These are phyloP conservation scores for Stephanodiscus triporus DNA, from an alignment of 108 stramenopile species.

Conservation along the genomic window DNA sequence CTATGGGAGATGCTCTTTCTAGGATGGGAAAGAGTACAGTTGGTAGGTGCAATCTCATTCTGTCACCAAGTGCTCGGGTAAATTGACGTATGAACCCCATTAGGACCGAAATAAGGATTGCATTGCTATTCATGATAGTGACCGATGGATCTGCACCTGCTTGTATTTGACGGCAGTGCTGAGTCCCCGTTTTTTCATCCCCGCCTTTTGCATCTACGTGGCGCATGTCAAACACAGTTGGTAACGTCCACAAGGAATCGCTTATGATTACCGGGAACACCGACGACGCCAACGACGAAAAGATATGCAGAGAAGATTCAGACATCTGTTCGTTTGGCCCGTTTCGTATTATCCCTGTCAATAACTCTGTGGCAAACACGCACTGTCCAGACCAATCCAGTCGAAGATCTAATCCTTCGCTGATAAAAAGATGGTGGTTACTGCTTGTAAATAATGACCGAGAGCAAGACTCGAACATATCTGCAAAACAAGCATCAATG, in stretches of 20 bases:
- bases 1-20: constrained; percentile 42
- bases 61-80: constrained; percentile 22
- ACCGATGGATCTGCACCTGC: constrained; percentile 15
- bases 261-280: constrained; percentile 43
- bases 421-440: not conserved
- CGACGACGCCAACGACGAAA: constrained; percentile 43
- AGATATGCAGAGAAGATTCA: constrained; percentile 8
- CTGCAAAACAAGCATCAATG: constrained; percentile 45
- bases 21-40: constrained; percentile 49
- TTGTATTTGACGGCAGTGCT: constrained; percentile 2
- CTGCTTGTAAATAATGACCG: not conserved
- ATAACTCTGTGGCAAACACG: constrained; percentile 28
- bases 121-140: constrained; percentile 45
- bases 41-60: constrained; percentile 28
- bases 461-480: constrained; percentile 41
- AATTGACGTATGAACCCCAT: constrained; percentile 43
- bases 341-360: constrained; percentile 16
- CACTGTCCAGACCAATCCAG: constrained; percentile 31
- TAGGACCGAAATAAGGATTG: constrained; percentile 41
- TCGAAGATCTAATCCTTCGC: constrained; percentile 1
- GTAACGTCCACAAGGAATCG: constrained; percentile 46
- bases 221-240: constrained; percentile 13
- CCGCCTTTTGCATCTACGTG: not conserved
- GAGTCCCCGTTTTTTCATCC: not conserved
- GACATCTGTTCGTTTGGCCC: not conserved